These are phyloP conservation scores for Anethum foeniculum DNA, from an alignment of 140 eudicot species.

Conservation along the genomic window DNA sequence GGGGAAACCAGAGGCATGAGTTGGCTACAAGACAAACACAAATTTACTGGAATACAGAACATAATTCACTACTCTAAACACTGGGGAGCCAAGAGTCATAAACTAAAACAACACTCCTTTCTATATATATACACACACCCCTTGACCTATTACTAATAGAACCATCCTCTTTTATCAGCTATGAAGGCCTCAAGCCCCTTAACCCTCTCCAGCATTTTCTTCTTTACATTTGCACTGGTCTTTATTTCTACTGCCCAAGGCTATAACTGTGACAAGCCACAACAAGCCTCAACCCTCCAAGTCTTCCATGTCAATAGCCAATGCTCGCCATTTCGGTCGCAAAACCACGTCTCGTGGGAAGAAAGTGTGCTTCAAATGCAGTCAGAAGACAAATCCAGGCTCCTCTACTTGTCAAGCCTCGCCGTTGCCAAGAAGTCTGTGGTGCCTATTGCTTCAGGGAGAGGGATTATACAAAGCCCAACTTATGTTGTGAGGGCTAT, in stretches of 20 bases:
- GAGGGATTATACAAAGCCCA: slow-evolving; percentile 12
- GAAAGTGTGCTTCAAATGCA: slow-evolving; percentile 14
- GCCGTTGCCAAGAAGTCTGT: slow-evolving; percentile 5
- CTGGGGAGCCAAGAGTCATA: not conserved
- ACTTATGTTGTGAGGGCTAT: slow-evolving; percentile 7
- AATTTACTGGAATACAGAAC: slow-evolving; percentile 5
- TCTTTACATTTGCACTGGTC: not conserved
- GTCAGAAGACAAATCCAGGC: slow-evolving; percentile 3
- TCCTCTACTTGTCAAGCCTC: not conserved
- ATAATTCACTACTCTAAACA: not conserved
- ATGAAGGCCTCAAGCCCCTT: slow-evolving; percentile 2
- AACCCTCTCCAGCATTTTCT: not conserved
- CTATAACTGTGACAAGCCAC: not conserved
- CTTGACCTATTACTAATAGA: not conserved
- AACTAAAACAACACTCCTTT: not conserved
- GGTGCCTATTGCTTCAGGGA: slow-evolving; percentile 8
- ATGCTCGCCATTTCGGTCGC: slow-evolving; percentile 3
- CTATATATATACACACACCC: not conserved
- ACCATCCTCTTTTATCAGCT: not conserved
- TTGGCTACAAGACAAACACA: not conserved
- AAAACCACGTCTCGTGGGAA: slow-evolving; percentile 2
- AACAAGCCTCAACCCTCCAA: slow-evolving; percentile 9
- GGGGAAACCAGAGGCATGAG: not conserved
- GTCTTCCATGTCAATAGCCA: slow-evolving; percentile 9
- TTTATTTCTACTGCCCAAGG: not conserved